Conservation (phyloP, 2,329 filamentous ascomycete genomes). For the Didymella segeticola region DNA sequence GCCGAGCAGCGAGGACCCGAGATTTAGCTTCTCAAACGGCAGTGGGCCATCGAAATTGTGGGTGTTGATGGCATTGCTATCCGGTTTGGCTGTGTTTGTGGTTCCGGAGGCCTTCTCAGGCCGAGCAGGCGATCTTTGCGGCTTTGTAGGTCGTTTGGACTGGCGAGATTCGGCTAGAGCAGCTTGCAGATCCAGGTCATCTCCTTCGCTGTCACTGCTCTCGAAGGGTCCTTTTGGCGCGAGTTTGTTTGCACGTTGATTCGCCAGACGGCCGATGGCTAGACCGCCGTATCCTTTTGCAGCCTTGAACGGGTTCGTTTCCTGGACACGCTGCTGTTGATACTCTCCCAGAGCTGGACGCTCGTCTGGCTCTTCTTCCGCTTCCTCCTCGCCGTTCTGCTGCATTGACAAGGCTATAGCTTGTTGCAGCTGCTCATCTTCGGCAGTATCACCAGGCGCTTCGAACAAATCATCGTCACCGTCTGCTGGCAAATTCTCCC, state of each 20-base stretch:
- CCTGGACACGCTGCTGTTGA: constrained; percentile 52
- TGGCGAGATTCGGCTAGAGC: constrained; percentile 76
- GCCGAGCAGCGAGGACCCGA: constrained; percentile 67
- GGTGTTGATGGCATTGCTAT: constrained; percentile 52
- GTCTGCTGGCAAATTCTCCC: constrained; percentile 50
- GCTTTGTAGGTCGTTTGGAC: constrained; percentile 44
- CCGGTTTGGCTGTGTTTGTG: constrained; percentile 40
- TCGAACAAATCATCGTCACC: constrained; percentile 67
- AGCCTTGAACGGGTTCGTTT: constrained; percentile 50
- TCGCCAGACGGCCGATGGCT: constrained; percentile 76
- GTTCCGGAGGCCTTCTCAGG: constrained; percentile 18
- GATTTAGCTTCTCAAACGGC: constrained; percentile 82
- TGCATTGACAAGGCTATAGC: constrained; percentile 86
- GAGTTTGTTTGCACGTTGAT: constrained; percentile 70
- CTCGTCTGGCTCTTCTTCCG: constrained; percentile 54
- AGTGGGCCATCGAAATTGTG: constrained; percentile 77
- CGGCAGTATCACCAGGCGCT: constrained; percentile 54
- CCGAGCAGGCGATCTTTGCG: constrained; percentile 44
- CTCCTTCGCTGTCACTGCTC: constrained; percentile 69
- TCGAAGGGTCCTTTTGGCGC: constrained; percentile 42
- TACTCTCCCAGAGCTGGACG: constrained; percentile 56
- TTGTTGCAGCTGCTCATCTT: constrained; percentile 77
- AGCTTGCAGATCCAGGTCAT: constrained; percentile 77
- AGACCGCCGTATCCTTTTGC: constrained; percentile 54
- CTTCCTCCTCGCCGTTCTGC: constrained; percentile 63